Percentiles rank a stretch among this genome's conserved stretches.
Evolutionary conservation across 2,329 filamentous ascomycete genomes (phyloP).

Genomic region (Fusarium avenaceum): DNA sequence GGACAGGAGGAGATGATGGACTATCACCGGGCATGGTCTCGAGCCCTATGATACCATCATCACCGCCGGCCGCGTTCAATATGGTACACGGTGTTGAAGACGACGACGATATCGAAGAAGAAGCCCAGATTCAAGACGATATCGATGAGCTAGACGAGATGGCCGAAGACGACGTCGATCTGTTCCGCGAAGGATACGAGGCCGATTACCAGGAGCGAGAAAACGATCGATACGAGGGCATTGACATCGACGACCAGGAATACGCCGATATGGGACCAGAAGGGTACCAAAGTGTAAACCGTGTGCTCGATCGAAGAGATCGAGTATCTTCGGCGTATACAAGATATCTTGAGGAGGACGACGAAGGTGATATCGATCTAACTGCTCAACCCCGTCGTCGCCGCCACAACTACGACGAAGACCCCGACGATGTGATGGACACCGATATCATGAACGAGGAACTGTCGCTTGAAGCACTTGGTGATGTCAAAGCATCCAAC

Average conservation of each 20-base stretch:
- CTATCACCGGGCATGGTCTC: slow-evolving; percentile 67
- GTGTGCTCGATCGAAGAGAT: slow-evolving; percentile 79
- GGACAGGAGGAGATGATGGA: slow-evolving; percentile 65
- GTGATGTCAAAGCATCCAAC: slow-evolving; percentile 93
- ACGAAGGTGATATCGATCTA: slow-evolving; percentile 86
- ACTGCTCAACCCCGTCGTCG: slow-evolving; percentile 87
- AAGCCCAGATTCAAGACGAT: slow-evolving; percentile 78
- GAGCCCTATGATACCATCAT: slow-evolving; percentile 76
- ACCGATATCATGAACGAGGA: slow-evolving; percentile 97
- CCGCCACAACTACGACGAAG: slow-evolving; percentile 93
- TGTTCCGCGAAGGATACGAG: slow-evolving; percentile 81
- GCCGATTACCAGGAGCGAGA: slow-evolving; percentile 77
- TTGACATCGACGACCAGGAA: slow-evolving; percentile 83
- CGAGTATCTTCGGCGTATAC: slow-evolving; percentile 80
- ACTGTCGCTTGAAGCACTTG: slow-evolving; percentile 88
- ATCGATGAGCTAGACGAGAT: slow-evolving; percentile 84
- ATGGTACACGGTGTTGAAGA: slow-evolving; percentile 77
- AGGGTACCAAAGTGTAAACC: slow-evolving; percentile 75
- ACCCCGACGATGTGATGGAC: slow-evolving; percentile 90
- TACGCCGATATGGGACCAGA: slow-evolving; percentile 78
- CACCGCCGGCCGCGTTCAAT: slow-evolving; percentile 70
- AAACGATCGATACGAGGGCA: slow-evolving; percentile 76
- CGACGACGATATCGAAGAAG: slow-evolving; percentile 79
- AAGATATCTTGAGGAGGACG: slow-evolving; percentile 76
- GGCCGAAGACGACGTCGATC: slow-evolving; percentile 84